Base-by-base conservation (phyloP, 352 stramenopile genomes). In the Globisporangium okanoganense region DNA sequence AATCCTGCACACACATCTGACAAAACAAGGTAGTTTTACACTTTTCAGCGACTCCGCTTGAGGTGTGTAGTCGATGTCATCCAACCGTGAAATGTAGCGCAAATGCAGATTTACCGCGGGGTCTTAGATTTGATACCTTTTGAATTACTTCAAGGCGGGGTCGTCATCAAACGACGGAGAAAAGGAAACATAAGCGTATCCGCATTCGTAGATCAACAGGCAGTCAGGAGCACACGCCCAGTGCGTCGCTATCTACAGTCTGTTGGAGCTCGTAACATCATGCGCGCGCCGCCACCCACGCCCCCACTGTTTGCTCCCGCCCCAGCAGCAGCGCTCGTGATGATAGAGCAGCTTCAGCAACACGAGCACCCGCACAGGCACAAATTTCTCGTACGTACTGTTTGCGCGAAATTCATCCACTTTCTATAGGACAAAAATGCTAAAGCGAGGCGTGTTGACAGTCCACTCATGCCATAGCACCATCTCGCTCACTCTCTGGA, bases 361-460 rank as follows among this genome's bases (percentile, higher is more conserved):
- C 29, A 33, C 29, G 29, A 33, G 29, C 40, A 35, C 10, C 22
- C 41, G 38, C 38, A 38, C 22, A 27, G 27, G 8, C 33, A 48
- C 56, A 62, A 62, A 20, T 62, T 62, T 44, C 44, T 8, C 20
- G 52, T 58, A 56, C 24, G 41, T 52, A 12, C 55, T 20, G n/a
- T 12, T 41, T 40, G 18, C 24, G 24, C 27, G 24, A 49, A 22
- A 61, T 36, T 36, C 13, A 22, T 35, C 2, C 13, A n/a, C n/a
- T 18, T 8, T 44, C 16, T 40, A 22, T 35, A 9, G 16, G 48
- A 38, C 14, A 41, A 25, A 20, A 38, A 54, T 10, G 10, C 36
- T 41, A 5, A 41, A 45, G 3, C n/a, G 40, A 45, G 8, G 40
- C 24, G 40, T 24, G 18, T 16, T 18, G 10, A 41, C 53, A 14